Base-by-base conservation (phyloP, 306 rosid species). In the Lathyrus oleraceus region DNA sequence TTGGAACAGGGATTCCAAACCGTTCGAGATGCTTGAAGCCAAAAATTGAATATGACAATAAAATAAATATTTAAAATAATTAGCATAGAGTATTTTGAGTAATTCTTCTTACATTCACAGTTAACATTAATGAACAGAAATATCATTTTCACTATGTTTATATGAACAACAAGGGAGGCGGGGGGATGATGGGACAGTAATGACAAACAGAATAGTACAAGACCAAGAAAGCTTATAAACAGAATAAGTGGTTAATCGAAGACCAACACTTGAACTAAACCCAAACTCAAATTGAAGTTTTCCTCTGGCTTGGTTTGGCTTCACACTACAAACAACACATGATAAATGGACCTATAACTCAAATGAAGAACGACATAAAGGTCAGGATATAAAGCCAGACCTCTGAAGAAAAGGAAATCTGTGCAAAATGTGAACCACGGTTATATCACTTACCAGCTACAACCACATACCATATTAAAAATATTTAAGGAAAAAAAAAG, bases 1-100 rank as follows among this genome's bases (percentile, higher is more conserved):
- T 88, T 70, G 99, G 99, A 86, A 94, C 87, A 32, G 96, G 87
- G 67, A 94, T 82, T 85, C 88, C 95, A 80, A 62, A 89, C 88
- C 71, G 71, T 79, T 91, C 91, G 49, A 94, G 99, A 67, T 73
- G 86, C 99, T 94, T 71, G 73, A 81, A 76, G 67, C 79, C 82
- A 83, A 74, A 69, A 83, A 38, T 67, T 47, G 62, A 70, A 64
- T 20, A 73, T 76, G 60, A 88, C 65, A 28, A 77, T 72, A 58
- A 36, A 13, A 65, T 20, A 65, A 42, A 70, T 68, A 56, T 63
- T 49, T 44, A 27, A 27, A 48, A 61, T 74, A 76, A 78, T 19
- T 66, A 73, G 17, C 57, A 74, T 62, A 23, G 43, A 62, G 61
- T 49, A 65, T 63, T 61, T 48, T 65, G 58, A 60, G 52, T 35